phyloP scores from a whole-genome alignment of 176 grass and related monocot genomes.

The Eleusine indica region DNA sequence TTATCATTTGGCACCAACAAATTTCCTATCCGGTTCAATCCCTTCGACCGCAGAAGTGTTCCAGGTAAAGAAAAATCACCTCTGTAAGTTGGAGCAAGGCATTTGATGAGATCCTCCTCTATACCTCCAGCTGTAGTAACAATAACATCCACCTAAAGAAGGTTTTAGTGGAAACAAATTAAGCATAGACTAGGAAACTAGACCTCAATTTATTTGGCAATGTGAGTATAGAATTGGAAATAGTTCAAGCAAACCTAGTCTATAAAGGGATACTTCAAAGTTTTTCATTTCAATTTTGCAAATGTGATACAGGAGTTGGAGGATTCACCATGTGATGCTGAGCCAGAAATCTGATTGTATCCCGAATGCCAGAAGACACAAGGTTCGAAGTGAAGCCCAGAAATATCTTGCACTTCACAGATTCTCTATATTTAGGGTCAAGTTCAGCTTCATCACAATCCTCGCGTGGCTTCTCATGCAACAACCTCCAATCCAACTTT shows the following conservation, averaged over 20 bases:
- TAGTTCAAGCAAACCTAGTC: slow-evolving; percentile 10
- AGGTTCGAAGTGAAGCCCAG: slow-evolving; percentile 97
- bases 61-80: slow-evolving; percentile 91
- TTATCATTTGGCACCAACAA: slow-evolving; percentile 94
- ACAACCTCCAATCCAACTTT: slow-evolving; percentile 91
- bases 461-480: slow-evolving; percentile 57
- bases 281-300: background rate
- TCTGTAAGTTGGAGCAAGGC: slow-evolving; percentile 78
- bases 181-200: background rate
- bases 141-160: slow-evolving; percentile 85
- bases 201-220: background rate
- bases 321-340: slow-evolving; percentile 89
- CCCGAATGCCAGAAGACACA: slow-evolving; percentile 81
- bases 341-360: slow-evolving; percentile 77
- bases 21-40: slow-evolving; percentile 92
- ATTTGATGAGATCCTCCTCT: slow-evolving; percentile 98
- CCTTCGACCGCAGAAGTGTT: slow-evolving; percentile 72
- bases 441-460: slow-evolving; percentile 66
- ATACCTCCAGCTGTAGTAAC: slow-evolving; percentile 94
- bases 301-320: background rate
- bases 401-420: slow-evolving; percentile 93
- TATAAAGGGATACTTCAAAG: background rate
- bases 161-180: background rate
- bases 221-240: background rate
- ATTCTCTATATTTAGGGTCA: slow-evolving; percentile 68